These are phyloP conservation scores for Zymoseptoria brevis DNA, from an alignment of 2,329 filamentous ascomycete species.

Conservation along the genomic window DNA sequence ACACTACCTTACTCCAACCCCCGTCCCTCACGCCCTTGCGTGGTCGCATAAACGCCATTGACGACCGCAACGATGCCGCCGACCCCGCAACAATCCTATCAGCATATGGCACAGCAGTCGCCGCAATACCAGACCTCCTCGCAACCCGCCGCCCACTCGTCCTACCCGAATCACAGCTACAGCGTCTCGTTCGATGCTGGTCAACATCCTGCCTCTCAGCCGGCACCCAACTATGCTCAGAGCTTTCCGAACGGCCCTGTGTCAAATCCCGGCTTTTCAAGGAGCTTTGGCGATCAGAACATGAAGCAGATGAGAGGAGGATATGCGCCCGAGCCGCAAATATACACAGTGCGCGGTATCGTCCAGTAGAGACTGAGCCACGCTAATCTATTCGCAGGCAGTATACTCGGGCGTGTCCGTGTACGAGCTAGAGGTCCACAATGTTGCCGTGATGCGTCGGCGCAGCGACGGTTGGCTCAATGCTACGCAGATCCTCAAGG, in stretches of 20 bases:
- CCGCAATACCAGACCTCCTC: conserved; percentile 12
- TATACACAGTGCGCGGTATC: conserved; percentile 39
- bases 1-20: not conserved
- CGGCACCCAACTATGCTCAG: conserved; percentile 20
- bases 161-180: conserved; percentile 20
- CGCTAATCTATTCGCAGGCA: conserved; percentile 44
- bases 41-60: conserved; percentile 9
- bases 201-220: conserved; percentile 17
- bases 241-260: conserved; percentile 29
- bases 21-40: conserved; percentile 4
- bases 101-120: conserved; percentile 14
- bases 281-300: conserved; percentile 27
- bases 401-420: conserved; percentile 94
- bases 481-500: conserved; percentile 95
- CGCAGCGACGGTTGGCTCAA: conserved; percentile 95
- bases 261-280: conserved; percentile 32
- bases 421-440: conserved; percentile 97
- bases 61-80: conserved; percentile 20
- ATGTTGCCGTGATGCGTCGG: conserved; percentile 88
- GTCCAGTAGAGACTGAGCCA: conserved; percentile 1
- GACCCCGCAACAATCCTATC: conserved; percentile 24
- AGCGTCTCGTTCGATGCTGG: conserved; percentile 25
- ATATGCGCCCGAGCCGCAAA: conserved; percentile 36
- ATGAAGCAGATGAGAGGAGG: conserved; percentile 16
- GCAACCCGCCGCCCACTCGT: conserved; percentile 14